A percentile compares a stretch with the other conserved stretches of the same genome.
Evolutionary conservation across 768 basidiomycete species (phyloP).

Genomic region (Rhizopogon salebrosus): DNA sequence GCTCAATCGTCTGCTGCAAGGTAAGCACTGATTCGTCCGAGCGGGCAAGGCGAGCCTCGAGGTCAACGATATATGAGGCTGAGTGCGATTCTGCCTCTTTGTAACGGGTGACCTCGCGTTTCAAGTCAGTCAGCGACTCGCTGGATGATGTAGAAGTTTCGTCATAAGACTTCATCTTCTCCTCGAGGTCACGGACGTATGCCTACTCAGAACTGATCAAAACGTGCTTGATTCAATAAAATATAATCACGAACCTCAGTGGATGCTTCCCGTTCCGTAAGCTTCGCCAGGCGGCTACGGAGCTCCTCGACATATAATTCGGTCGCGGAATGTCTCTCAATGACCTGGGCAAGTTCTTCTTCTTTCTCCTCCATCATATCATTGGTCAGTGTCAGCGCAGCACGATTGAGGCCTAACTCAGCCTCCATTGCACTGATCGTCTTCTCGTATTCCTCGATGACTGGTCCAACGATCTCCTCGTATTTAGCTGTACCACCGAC

Average conservation of each 20-base stretch:
- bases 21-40: constrained; percentile 72
- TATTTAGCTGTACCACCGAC: constrained; percentile 71
- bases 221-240: background rate
- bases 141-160: constrained; percentile 73
- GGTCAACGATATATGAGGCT: constrained; percentile 75
- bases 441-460: constrained; percentile 99
- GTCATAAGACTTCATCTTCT: constrained; percentile 81
- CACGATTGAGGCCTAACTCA: constrained; percentile 81
- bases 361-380: constrained; percentile 92
- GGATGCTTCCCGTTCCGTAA: constrained; percentile 83
- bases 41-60: constrained; percentile 75
- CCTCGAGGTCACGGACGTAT: constrained; percentile 90
- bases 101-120: constrained; percentile 73
- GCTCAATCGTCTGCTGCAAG: constrained; percentile 68
- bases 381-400: constrained; percentile 85
- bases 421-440: constrained; percentile 93
- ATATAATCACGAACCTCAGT: constrained; percentile 61
- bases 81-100: constrained; percentile 74
- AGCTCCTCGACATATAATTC: constrained; percentile 89
- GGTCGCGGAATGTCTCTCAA: constrained; percentile 68
- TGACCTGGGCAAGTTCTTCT: constrained; percentile 61
- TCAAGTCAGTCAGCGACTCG: constrained; percentile 77
- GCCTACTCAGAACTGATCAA: constrained; percentile 43
- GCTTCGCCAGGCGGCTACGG: constrained; percentile 68
- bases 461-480: constrained; percentile 92